Evolutionary conservation across 257 asterid species (phyloP), one percentile per base, ranked within the genome.

Genomic region (Apocynum venetum): DNA sequence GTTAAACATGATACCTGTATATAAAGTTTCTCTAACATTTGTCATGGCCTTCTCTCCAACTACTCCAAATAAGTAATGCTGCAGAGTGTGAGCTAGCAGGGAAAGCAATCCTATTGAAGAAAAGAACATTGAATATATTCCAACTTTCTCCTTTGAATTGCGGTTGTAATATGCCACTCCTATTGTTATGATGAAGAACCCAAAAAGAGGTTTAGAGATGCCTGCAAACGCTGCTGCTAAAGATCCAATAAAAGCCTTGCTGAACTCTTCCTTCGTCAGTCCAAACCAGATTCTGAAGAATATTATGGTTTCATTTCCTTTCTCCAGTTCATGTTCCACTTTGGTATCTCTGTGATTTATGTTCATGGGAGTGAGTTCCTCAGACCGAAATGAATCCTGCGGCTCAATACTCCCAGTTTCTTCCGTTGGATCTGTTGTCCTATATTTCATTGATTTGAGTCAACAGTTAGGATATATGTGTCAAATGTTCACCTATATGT

Each of bases 161-260:
- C 79, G 43, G 25, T 84, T 71, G 82, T 81, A 91, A 83, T 91
- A 92, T 46, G 91, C 92, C 63, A 91, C 96, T 85, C 97, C 96
- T 82, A 92, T 92, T 72, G 97, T 92, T 57, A 92, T 89, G 85
- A 92, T 89, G 91, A 84, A 92, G 91, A 53, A 92, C 48, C 97
- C 96, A 72, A 92, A 89, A 41, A 92, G 73, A 1, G 97, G 97
- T 82, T 89, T 92, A 46, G 97, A 91, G 78, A 92, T 83, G 81
- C 96, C 91, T 14, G 97, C 90, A 73, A 90, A 73, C 79, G 93
- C 97, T 78, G 96, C 96, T 82, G 91, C 93, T 53, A 80, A 77
- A 69, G 96, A 87, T 71, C 93, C 93, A 52, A 91, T 82, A 61
- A 41, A 74, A 57, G 88, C 84, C 86, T 87, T 87, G 72, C 81